A percentile compares a stretch with the other conserved stretches of the same genome.
Conservation (phyloP, 2,329 filamentous ascomycete genomes). For the Aureobasidium sp. region DNA sequence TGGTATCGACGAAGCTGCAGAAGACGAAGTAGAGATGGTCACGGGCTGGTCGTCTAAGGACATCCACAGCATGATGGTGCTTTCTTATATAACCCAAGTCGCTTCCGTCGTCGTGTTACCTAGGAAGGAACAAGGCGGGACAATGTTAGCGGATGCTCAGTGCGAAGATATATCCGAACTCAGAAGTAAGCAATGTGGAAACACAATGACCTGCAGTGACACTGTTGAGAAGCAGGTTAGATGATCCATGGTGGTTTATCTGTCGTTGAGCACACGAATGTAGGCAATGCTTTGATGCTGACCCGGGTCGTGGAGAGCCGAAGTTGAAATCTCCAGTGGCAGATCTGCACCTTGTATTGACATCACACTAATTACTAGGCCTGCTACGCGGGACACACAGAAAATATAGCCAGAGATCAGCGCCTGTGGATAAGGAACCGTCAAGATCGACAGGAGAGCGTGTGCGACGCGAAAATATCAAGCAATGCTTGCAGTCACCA, state of each 20-base stretch:
- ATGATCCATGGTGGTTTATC: not conserved
- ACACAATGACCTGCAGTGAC: not conserved
- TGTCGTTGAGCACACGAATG: not conserved
- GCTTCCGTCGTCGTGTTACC: not conserved
- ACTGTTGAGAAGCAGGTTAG: not conserved
- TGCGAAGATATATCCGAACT: not conserved
- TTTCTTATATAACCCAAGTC: not conserved
- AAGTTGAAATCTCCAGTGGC: not conserved
- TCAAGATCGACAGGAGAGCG: not conserved
- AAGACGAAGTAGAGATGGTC: not conserved
- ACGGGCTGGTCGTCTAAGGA: not conserved
- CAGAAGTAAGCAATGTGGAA: conserved; percentile 2
- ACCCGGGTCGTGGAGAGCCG: conserved; percentile 10
- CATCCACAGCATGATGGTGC: not conserved
- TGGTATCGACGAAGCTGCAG: not conserved
- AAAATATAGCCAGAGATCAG: not conserved
- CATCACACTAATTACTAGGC: not conserved
- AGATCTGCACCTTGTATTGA: not conserved
- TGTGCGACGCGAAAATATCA: not conserved
- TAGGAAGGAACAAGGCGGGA: not conserved
- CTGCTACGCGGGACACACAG: not conserved
- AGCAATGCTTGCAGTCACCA: not conserved
- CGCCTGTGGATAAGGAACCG: not conserved
- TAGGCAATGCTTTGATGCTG: not conserved
- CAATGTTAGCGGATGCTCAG: not conserved